phyloP scores from a whole-genome alignment of 2,329 filamentous ascomycete genomes.

The Aspergillus cejpii region DNA sequence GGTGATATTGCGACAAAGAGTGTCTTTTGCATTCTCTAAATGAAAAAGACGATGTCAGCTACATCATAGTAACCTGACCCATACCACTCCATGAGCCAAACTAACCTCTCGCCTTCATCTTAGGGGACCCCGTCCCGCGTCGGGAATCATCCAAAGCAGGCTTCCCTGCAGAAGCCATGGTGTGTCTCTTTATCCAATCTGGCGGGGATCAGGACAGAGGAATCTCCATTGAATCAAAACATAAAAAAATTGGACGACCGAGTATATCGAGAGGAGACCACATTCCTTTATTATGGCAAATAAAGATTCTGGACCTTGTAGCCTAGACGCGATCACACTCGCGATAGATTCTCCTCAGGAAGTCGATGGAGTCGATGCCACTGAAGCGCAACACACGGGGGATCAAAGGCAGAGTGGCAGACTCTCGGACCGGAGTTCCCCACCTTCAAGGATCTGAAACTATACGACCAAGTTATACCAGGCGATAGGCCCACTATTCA shows the following conservation, averaged over 20 bases:
- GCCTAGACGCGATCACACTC: constrained; percentile 1
- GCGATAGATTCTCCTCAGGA: neutral
- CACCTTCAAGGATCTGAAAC: constrained; percentile 7
- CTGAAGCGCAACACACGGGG: constrained; percentile 1
- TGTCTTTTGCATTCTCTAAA: constrained; percentile 73
- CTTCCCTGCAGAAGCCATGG: constrained; percentile 42
- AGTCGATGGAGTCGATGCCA: constrained; percentile 2
- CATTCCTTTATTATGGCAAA: constrained; percentile 32
- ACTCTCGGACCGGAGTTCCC: neutral
- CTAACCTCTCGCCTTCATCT: constrained; percentile 46
- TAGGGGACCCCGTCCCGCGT: constrained; percentile 42
- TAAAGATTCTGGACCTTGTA: constrained; percentile 7
- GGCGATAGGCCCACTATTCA: constrained; percentile 8
- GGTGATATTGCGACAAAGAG: constrained; percentile 81
- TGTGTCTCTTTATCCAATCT: constrained; percentile 25
- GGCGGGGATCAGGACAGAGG: constrained; percentile 33
- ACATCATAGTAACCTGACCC: constrained; percentile 1
- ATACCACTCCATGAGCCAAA: constrained; percentile 3
- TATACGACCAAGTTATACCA: constrained; percentile 8
- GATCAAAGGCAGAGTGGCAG: neutral
- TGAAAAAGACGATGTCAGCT: constrained; percentile 7
- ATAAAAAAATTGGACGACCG: constrained; percentile 25
- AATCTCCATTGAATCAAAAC: constrained; percentile 37
- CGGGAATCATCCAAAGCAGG: constrained; percentile 42
- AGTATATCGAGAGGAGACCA: constrained; percentile 26